A percentile compares a stretch with the other conserved stretches of the same genome.
These are phyloP conservation scores for Aureobasidium sp. DNA, from an alignment of 2,329 filamentous ascomycete species.

Conservation along the genomic window DNA sequence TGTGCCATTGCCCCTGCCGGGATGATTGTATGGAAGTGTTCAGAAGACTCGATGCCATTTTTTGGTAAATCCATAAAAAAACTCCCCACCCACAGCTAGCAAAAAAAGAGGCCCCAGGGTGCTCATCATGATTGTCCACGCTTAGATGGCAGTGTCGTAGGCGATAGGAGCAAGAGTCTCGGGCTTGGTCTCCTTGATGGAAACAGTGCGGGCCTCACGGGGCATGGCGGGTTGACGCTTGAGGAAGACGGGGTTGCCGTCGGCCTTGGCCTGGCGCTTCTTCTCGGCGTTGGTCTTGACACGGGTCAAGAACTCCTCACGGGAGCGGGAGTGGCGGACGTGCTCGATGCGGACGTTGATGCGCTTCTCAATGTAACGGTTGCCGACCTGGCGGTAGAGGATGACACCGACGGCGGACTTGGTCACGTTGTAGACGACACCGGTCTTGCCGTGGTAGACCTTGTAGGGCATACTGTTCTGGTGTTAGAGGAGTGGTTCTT, in stretches of 20 bases:
- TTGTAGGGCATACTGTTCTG: conserved; percentile 85
- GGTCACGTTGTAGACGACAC: conserved; percentile 72
- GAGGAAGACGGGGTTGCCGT: conserved; percentile 79
- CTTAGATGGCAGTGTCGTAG: conserved; percentile 97
- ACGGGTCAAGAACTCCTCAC: conserved; percentile 91
- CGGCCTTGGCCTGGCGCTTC: conserved; percentile 87
- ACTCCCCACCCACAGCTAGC: conserved; percentile 14
- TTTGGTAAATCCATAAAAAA: conserved; percentile 13
- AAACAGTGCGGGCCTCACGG: conserved; percentile 72
- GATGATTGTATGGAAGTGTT: conserved; percentile 13
- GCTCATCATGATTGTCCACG: neutral
- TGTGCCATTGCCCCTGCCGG: conserved; percentile 11
- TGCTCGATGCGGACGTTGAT: conserved; percentile 99
- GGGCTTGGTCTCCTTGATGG: conserved; percentile 72
- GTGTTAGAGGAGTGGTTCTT: conserved; percentile 11
- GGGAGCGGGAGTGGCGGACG: conserved; percentile 86
- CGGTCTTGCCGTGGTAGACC: conserved; percentile 98
- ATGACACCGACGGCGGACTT: conserved; percentile 97
- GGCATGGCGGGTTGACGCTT: conserved; percentile 83
- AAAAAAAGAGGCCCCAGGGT: conserved; percentile 11
- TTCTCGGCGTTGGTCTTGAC: conserved; percentile 94
- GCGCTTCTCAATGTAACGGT: conserved; percentile 99
- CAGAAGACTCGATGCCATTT: conserved; percentile 15
- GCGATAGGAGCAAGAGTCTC: conserved; percentile 87
- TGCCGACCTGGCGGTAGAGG: conserved; percentile 98